A percentile compares a stretch with the other conserved stretches of the same genome.
phyloP scores from a whole-genome alignment of 176 grass and related monocot species.

The Zea luxurians region DNA sequence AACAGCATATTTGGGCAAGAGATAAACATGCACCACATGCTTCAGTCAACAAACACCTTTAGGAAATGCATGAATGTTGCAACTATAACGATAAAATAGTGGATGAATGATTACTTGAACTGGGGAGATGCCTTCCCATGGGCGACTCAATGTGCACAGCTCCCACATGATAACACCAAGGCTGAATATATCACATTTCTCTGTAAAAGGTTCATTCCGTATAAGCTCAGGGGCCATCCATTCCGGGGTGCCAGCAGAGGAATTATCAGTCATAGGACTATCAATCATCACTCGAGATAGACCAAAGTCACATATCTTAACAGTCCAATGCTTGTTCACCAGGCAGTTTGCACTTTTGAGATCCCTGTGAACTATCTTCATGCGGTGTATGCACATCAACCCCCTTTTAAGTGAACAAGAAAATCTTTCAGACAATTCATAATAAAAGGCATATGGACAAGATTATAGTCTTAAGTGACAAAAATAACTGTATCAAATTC shows the following conservation, averaged over 20 bases:
- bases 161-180: constrained; percentile 99
- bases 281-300: constrained; percentile 76
- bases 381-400: constrained; percentile 97
- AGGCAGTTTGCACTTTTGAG: constrained; percentile 98
- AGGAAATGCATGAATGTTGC: constrained; percentile 6
- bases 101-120: constrained; percentile 72
- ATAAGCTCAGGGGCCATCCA: constrained; percentile 99
- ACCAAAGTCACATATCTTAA: constrained; percentile 98
- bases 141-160: constrained; percentile 90
- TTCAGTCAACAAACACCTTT: constrained; percentile 19
- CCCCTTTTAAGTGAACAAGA: constrained; percentile 57
- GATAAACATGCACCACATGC: not conserved
- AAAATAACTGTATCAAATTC: constrained; percentile 27
- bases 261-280: constrained; percentile 80
- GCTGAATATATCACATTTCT: constrained; percentile 99
- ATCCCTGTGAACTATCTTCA: constrained; percentile 98
- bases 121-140: constrained; percentile 85
- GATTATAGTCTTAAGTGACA: not conserved
- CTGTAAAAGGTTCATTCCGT: constrained; percentile 87
- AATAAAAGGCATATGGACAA: not conserved
- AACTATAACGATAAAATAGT: constrained; percentile 4
- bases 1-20: not conserved
- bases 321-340: constrained; percentile 95
- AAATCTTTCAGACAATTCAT: constrained; percentile 40
- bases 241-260: constrained; percentile 93